These are phyloP conservation scores for Pisolithus orientalis DNA, from an alignment of 768 basidiomycete species.

Conservation along the genomic window DNA sequence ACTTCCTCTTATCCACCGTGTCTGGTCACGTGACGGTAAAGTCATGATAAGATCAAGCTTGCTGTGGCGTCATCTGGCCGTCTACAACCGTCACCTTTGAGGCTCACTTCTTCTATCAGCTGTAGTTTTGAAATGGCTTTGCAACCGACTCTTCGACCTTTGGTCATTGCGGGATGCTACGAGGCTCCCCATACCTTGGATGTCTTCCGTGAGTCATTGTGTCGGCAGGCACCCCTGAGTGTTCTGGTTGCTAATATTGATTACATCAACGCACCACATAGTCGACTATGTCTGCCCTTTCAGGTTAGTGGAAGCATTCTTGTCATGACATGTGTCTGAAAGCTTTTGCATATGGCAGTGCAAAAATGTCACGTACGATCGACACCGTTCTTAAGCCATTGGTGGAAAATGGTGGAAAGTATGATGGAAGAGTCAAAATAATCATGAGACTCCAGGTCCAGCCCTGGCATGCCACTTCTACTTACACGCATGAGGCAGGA, in stretches of 20 bases:
- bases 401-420: conserved; percentile 52
- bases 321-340: neutral
- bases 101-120: neutral
- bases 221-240: neutral
- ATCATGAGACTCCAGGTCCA: conserved; percentile 69
- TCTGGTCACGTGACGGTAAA: neutral
- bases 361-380: conserved; percentile 55
- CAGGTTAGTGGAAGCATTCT: conserved; percentile 37
- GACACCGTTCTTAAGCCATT: conserved; percentile 56
- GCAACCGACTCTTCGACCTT: conserved; percentile 63
- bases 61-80: neutral
- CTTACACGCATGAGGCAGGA: conserved; percentile 73
- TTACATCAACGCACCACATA: conserved; percentile 18
- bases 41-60: neutral
- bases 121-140: conserved; percentile 52
- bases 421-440: conserved; percentile 66
- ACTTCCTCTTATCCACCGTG: no score
- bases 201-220: conserved; percentile 52
- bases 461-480: conserved; percentile 77
- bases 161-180: conserved; percentile 52
- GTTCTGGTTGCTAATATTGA: neutral
- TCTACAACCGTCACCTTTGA: neutral
- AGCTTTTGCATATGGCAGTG: conserved; percentile 29
- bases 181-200: conserved; percentile 75
- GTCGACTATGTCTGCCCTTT: conserved; percentile 88